Evolutionary conservation across 345 rosid species (phyloP), one percentile per base, ranked within the genome.

Genomic region (Heritiera fomes): DNA sequence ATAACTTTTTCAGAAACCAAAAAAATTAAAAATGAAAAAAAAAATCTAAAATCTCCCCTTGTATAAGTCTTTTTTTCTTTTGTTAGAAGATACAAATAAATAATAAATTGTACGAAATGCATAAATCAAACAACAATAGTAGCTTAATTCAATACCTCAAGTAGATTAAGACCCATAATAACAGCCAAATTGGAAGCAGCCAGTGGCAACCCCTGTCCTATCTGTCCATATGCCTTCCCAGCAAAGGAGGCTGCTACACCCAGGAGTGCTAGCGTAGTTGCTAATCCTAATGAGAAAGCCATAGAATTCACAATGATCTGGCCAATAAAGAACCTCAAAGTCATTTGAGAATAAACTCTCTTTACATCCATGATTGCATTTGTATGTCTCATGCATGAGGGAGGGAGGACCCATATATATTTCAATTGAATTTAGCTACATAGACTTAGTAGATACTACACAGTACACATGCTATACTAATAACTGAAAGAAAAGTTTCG

Each of bases 191-290:
- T 92, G 4, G 99, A 93, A 77, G 99, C 98, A 69, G 92, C 99
- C 85, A 93, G 61, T 14, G 98, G 99, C 79, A 95, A 84, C 69
- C 99, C 99, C 80, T 87, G 94, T 75, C 99, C 99, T 80, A 95
- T 89, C 87, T 92, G 98, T 56, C 99, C 99, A 83, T 23, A 23
- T 23, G 28, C 28, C 28, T 23, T 23, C 28, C 0, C 28, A 23
- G 99, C 98, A 80, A 95, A 87, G 76, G 99, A 95, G 59, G 99
- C 99, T 82, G 84, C 98, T 77, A 95, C 76, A 13, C 99, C 99
- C 53, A 93, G 91, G 28, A 23, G 28, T 23, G 28, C 28, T 23
- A 23, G 28, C 28, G 28, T 23, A 23, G 28, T 23, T 0, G 28
- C 28, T 23, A 23, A 23, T 23, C 28, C 28, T 23, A 23, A 23